Evolutionary conservation across 345 rosid species (phyloP), one percentile per base, ranked within the genome.

Genomic region (Kernera saxatilis): DNA sequence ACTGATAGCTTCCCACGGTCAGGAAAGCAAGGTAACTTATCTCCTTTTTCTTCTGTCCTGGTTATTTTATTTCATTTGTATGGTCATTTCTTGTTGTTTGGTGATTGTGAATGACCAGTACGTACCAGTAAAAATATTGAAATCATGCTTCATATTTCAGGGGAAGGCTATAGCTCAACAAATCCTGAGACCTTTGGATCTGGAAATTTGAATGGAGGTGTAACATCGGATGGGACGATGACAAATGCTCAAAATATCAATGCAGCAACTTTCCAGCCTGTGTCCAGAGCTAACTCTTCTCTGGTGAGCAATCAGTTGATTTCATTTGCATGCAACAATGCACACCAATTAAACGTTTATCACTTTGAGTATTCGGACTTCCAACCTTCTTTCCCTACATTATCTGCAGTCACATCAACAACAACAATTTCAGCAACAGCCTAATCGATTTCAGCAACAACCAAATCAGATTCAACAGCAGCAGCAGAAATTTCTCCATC

Each of bases 151-250:
- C 43, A 48, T 73, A 11, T 76, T 29, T 77, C 85, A 93, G 99
- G 90, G 77, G 96, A 86, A 77, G 91, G 84, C 44, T 82, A 79
- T 85, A 87, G 85, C 74, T 39, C 82, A 72, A 74, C 62, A 73
- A 82, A 60, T 78, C 73, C 83, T 53, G 91, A 85, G 72, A 69
- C 86, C 72, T 60, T 83, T 67, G 89, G 87, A 57, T 71, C 88
- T 73, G 98, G 88, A 69, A 89, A 76, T 73, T 78, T 79, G 44
- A 80, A 78, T 73, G 85, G 86, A 54, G 79, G 74, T 51, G 84
- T 80, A 75, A 66, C 87, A 13, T 76, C 87, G 39, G 79, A 54
- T 54, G 93, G 88, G 70, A 76, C 85, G 27, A 54, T 84, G 64
- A 70, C 69, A 57, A 86, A 73, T 73, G 35, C 85, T 70, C 97